These are phyloP conservation scores for Chalaropsis ovoidea DNA, from an alignment of 2,329 filamentous ascomycete species.

Conservation along the genomic window DNA sequence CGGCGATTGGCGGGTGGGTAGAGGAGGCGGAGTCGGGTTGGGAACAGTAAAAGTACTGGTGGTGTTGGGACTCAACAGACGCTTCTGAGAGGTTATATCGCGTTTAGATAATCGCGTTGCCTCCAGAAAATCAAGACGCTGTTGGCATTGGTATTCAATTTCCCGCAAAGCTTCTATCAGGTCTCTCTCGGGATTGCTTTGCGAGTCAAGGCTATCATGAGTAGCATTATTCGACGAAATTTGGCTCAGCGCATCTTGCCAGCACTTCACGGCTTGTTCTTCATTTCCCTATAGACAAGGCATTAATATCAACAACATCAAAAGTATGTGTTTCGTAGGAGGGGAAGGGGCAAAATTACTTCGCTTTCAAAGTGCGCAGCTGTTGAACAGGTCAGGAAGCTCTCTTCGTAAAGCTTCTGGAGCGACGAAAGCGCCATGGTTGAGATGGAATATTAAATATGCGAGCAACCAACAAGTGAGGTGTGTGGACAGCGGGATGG, in stretches of 20 bases:
- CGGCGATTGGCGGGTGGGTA: not conserved
- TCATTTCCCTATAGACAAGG: conserved; percentile 62
- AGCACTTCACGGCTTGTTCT: conserved; percentile 77
- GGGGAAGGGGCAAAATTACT: conserved; percentile 40
- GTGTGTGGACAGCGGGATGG: not conserved
- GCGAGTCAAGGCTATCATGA: conserved; percentile 56
- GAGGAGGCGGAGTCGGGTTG: not conserved
- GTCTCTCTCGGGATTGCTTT: conserved; percentile 73
- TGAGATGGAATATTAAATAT: not conserved
- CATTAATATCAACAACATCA: not conserved
- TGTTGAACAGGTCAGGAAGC: conserved; percentile 87
- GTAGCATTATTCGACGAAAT: conserved; percentile 63
- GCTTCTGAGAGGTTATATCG: not conserved
- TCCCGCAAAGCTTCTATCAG: conserved; percentile 70
- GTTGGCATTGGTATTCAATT: conserved; percentile 84
- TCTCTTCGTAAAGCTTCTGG: conserved; percentile 97
- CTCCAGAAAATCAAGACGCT: conserved; percentile 79
- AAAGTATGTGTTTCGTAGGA: not conserved
- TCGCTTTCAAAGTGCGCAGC: conserved; percentile 93
- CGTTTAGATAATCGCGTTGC: conserved; percentile 60
- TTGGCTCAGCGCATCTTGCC: conserved; percentile 77
- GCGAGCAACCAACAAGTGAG: not conserved
- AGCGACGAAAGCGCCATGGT: conserved; percentile 55
- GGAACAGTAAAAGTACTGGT: not conserved
- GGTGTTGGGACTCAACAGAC: not conserved